Evolutionary conservation across 345 rosid species (phyloP).

Genomic region (Aquilaria malaccensis): DNA sequence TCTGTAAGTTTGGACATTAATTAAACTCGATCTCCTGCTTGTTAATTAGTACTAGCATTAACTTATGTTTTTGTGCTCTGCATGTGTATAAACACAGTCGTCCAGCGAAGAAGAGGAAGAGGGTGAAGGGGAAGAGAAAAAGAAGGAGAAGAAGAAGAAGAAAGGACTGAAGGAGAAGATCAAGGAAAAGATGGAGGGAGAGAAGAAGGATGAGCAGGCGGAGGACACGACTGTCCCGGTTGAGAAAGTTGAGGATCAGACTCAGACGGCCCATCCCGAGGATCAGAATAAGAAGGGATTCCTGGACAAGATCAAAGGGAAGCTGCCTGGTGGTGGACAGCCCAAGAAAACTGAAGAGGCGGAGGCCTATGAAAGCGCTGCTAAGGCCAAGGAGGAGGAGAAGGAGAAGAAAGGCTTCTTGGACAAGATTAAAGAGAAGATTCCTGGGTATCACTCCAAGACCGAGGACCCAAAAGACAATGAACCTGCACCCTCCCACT

Average conservation of each 20-base stretch:
- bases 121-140: slow-evolving; percentile 47
- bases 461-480: slow-evolving; percentile 17
- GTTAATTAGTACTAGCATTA: neutral
- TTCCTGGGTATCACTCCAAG: slow-evolving; percentile 44
- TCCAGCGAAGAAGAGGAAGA: slow-evolving; percentile 86
- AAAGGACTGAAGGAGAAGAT: slow-evolving; percentile 48
- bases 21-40: neutral
- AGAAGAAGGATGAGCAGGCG: slow-evolving; percentile 26
- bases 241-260: slow-evolving; percentile 5
- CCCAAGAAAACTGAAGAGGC: slow-evolving; percentile 26
- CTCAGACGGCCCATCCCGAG: slow-evolving; percentile 10
- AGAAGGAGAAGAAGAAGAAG: slow-evolving; percentile 47
- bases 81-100: slow-evolving; percentile 45
- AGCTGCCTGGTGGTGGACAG: slow-evolving; percentile 39
- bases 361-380: neutral
- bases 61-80: neutral
- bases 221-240: slow-evolving; percentile 35
- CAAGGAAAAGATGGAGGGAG: slow-evolving; percentile 7
- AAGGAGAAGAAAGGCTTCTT: slow-evolving; percentile 64
- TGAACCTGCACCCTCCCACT: neutral
- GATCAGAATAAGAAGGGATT: slow-evolving; percentile 60
- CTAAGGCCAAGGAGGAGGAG: slow-evolving; percentile 4
- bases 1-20: slow-evolving; percentile 55
- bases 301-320: slow-evolving; percentile 55
- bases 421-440: slow-evolving; percentile 60